phyloP scores from a whole-genome alignment of 2,329 filamentous ascomycete genomes.

The Colletotrichum incanum region DNA sequence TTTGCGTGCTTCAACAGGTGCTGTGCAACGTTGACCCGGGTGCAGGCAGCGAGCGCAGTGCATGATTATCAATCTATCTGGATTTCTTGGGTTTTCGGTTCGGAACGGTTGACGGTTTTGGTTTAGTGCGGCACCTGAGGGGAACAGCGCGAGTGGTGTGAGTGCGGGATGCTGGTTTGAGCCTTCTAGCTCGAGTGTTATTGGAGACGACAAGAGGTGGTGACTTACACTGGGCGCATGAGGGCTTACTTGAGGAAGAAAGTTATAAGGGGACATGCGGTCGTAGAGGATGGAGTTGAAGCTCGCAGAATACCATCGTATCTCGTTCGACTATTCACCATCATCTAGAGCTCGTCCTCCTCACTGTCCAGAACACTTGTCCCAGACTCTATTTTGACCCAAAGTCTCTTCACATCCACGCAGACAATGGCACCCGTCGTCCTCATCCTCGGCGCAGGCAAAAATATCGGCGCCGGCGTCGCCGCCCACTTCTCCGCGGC shows the following conservation, averaged over 20 bases:
- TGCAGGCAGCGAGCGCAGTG: not conserved
- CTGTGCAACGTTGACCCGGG: too few relatives aligned
- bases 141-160: not conserved
- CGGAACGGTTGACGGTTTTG: not conserved
- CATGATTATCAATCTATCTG: not conserved
- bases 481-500: conserved; percentile 47
- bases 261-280: not conserved
- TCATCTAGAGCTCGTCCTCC: not conserved
- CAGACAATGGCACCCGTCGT: conserved; percentile 37
- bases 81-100: not conserved
- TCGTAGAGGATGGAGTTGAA: not conserved
- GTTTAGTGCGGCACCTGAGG: not conserved
- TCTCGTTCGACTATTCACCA: not conserved
- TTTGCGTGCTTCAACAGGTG: too few relatives aligned
- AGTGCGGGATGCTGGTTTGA: not conserved
- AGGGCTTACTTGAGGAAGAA: not conserved
- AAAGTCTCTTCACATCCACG: not conserved
- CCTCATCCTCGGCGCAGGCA: conserved; percentile 50
- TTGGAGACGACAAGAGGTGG: not conserved
- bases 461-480: conserved; percentile 44
- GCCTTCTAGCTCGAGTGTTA: not conserved
- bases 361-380: not conserved
- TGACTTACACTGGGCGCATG: not conserved
- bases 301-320: not conserved
- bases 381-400: not conserved